A percentile compares a stretch with the other conserved stretches of the same genome.
Conservation (phyloP, 805 yeast genomes). For the Ogataea parapolymorpha region DNA sequence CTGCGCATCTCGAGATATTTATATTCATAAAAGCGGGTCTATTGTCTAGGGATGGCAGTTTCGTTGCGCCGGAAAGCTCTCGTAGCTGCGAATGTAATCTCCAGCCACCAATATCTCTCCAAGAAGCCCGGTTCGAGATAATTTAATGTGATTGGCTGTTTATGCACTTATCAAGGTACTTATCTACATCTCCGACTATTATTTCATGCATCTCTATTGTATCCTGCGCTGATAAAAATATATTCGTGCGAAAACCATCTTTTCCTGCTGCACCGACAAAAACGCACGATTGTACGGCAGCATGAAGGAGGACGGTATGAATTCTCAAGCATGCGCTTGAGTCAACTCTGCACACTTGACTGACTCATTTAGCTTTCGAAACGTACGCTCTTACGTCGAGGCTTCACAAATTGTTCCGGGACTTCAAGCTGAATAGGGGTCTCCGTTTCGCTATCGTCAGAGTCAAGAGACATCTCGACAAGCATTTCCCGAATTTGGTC, state of each 20-base stretch:
- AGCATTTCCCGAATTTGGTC: slow-evolving; percentile 34
- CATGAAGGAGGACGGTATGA: neutral
- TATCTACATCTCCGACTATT: slow-evolving; percentile 6
- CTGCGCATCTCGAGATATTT: slow-evolving; percentile 5
- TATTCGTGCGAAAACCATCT: neutral
- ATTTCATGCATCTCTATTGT: slow-evolving; percentile 1
- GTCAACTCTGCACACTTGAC: neutral
- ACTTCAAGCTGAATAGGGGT: slow-evolving; percentile 19
- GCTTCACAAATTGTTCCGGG: slow-evolving; percentile 24
- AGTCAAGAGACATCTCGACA: slow-evolving; percentile 21
- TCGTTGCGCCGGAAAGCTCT: neutral
- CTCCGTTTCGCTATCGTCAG: slow-evolving; percentile 12
- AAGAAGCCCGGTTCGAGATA: neutral
- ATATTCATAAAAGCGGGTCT: neutral
- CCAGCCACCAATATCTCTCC: slow-evolving; percentile 1
- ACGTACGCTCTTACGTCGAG: slow-evolving; percentile 31
- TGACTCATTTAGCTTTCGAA: slow-evolving; percentile 21
- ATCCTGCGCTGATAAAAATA: neutral
- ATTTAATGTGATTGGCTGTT: slow-evolving; percentile 8
- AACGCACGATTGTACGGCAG: neutral
- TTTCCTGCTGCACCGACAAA: neutral
- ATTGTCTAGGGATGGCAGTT: neutral
- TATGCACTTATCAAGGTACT: slow-evolving; percentile 8
- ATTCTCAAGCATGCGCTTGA: neutral
- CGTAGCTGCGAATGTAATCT: slow-evolving; percentile 1